phyloP scores from a whole-genome alignment of 1,139 yeast species.

The Blastobotrys serpentis region DNA sequence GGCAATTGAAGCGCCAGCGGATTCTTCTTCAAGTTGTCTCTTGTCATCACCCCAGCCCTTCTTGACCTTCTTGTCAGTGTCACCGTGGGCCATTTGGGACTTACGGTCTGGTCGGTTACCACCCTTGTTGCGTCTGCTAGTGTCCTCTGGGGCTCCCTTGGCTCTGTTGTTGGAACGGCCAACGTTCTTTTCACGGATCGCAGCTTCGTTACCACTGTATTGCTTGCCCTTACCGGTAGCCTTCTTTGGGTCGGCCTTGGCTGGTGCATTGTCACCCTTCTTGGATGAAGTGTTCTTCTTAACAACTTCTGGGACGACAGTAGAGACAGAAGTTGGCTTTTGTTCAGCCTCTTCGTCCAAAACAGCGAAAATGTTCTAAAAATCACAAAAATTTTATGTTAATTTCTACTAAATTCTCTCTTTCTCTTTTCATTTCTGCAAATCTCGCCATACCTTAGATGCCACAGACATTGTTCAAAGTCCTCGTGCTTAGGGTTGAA shows the following conservation, averaged over 20 bases:
- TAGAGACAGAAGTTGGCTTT: constrained; percentile 28
- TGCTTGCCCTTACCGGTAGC: constrained; percentile 47
- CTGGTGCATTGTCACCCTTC: constrained; percentile 83
- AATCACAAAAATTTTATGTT: background rate
- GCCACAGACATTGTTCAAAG: constrained; percentile 13
- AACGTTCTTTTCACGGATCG: constrained; percentile 67
- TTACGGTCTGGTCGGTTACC: constrained; percentile 58
- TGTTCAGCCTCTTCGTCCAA: constrained; percentile 76
- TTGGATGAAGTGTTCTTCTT: constrained; percentile 82
- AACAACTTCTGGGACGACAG: constrained; percentile 60
- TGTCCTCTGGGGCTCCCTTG: constrained; percentile 41
- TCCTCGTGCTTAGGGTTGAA: constrained; percentile 2
- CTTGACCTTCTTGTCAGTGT: constrained; percentile 77
- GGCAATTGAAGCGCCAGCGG: constrained; percentile 58
- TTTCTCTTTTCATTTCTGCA: no score
- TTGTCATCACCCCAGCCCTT: constrained; percentile 84
- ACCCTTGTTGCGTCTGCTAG: constrained; percentile 43
- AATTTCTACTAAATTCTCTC: background rate
- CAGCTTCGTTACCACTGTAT: constrained; percentile 84
- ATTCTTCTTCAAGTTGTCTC: constrained; percentile 57
- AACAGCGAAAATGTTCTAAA: constrained; percentile 35
- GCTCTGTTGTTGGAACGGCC: constrained; percentile 64
- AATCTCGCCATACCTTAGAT: constrained; percentile 8
- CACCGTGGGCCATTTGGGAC: constrained; percentile 78
- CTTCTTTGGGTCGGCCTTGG: constrained; percentile 57